These are phyloP conservation scores for Beauveria brongniartii DNA, from an alignment of 2,329 filamentous ascomycete genomes.

Conservation along the genomic window DNA sequence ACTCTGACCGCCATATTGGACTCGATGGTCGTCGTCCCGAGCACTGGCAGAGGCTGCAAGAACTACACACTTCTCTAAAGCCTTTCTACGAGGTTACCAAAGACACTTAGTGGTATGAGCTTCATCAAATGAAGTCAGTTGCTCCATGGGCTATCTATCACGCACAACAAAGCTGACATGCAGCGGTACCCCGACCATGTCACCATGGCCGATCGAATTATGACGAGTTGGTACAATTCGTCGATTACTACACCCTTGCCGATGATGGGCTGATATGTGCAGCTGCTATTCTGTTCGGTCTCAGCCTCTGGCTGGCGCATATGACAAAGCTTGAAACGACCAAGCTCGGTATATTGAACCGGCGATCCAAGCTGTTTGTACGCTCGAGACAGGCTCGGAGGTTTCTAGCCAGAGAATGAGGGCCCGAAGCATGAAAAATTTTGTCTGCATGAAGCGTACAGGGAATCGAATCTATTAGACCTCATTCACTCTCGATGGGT, in stretches of 20 bases:
- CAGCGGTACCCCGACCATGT: not conserved
- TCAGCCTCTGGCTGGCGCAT: not conserved
- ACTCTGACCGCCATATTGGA: not conserved
- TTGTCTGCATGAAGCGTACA: not conserved
- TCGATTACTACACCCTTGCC: not conserved
- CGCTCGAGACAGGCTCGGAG: not conserved
- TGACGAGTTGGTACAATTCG: not conserved
- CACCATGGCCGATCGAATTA: not conserved
- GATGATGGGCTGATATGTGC: not conserved
- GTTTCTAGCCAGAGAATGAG: not conserved
- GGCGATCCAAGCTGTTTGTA: not conserved
- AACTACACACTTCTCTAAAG: constrained; percentile 1
- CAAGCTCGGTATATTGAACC: not conserved
- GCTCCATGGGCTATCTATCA: not conserved
- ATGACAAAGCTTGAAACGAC: not conserved
- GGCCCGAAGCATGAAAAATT: not conserved
- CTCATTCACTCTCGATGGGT: not conserved
- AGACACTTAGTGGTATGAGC: not conserved
- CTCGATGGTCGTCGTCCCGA: not conserved
- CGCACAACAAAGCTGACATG: not conserved
- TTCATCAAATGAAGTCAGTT: not conserved
- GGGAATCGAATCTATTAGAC: not conserved
- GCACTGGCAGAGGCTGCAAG: constrained; percentile 4
- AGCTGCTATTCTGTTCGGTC: not conserved
- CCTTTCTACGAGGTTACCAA: constrained; percentile 3